Evolutionary conservation across 2,329 filamentous ascomycete genomes (phyloP).

Genomic region (Diaporthe ilicicola): DNA sequence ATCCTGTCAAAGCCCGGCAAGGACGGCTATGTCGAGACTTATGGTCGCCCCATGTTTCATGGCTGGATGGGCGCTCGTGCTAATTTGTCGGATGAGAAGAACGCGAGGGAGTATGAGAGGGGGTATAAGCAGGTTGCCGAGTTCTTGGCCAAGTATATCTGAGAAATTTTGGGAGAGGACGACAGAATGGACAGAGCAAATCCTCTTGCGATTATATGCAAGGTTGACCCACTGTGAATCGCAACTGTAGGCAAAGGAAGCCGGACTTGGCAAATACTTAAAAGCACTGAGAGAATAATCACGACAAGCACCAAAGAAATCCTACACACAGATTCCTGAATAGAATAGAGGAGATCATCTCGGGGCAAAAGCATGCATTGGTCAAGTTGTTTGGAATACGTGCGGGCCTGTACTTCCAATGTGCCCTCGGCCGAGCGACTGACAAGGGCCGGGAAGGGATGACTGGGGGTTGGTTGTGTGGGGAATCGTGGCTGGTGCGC

Average conservation of each 20-base stretch:
- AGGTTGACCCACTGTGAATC: too few species aligned
- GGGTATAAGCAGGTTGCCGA: constrained; percentile 56
- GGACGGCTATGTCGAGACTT: constrained; percentile 56
- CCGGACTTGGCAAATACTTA: not conserved
- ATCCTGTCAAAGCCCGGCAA: constrained; percentile 51
- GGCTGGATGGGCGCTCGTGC: constrained; percentile 68
- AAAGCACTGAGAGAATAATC: too few species aligned
- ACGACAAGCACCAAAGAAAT: too few species aligned
- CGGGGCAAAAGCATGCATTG: too few species aligned
- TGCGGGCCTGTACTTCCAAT: not conserved
- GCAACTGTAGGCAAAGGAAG: too few species aligned
- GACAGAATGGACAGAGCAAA: not conserved
- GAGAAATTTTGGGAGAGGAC: not conserved
- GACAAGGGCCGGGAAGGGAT: not conserved
- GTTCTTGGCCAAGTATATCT: constrained; percentile 51
- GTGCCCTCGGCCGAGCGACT: not conserved
- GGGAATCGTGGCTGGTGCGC: constrained; percentile 31
- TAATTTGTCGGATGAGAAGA: constrained; percentile 54
- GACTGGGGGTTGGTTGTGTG: not conserved
- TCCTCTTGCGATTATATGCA: not conserved
- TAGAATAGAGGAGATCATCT: too few species aligned
- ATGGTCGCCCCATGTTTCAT: constrained; percentile 56
- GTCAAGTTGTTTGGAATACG: not conserved
- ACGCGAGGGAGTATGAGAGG: constrained; percentile 56
- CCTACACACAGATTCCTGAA: too few species aligned